Evolutionary conservation across 2,329 filamentous ascomycete genomes (phyloP), one percentile per base, ranked within the genome.

Genomic region (Neophaeococcomyces mojaviensis): DNA sequence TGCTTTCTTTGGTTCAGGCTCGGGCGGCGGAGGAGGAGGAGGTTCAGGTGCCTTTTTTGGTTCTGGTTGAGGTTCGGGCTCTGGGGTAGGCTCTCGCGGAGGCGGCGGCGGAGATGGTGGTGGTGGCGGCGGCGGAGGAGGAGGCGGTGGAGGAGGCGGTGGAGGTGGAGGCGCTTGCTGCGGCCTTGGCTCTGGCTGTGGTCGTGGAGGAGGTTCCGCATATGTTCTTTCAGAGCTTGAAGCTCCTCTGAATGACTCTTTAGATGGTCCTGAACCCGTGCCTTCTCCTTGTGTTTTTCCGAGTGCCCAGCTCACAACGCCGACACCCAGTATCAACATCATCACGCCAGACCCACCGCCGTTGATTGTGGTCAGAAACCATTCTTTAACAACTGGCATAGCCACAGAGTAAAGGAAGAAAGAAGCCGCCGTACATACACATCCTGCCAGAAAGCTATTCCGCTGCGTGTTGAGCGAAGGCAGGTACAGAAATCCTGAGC

Each of bases 371-470:
- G 78, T 76, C 30, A 76, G 69, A 68, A 86, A 82, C 84, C 86
- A 94, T 40, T 76, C 69, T 57, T 79, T 80, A 54, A 90, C 71
- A 3, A 84, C 79, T 0, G 89, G 89, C 24, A 84, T 77, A 55
- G 90, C 72, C 50, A 77, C 78, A 51, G 83, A 77, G 66, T 81
- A 87, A n/a, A 94, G 60, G 2, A 81, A 77, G 13, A 92, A 81
- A 8, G 82, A 68, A 32, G 86, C 71, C 28, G 95, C 68, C 2
- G 87, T 88, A 49, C 79, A 83, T 33, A 81, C 84, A 57, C 88
- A 88, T 22, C 90, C 90, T 3, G 89, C 88, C 18, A 88, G 76
- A 64, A 96, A 97, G 67, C 87, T 94, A 66, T 95, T 95, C 59
- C 84, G 76, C 59, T 92, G 86, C 16, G 87, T 84, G 60, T 84